Conservation (phyloP, 108 stramenopile species). For the Skeletonema tropicum region DNA sequence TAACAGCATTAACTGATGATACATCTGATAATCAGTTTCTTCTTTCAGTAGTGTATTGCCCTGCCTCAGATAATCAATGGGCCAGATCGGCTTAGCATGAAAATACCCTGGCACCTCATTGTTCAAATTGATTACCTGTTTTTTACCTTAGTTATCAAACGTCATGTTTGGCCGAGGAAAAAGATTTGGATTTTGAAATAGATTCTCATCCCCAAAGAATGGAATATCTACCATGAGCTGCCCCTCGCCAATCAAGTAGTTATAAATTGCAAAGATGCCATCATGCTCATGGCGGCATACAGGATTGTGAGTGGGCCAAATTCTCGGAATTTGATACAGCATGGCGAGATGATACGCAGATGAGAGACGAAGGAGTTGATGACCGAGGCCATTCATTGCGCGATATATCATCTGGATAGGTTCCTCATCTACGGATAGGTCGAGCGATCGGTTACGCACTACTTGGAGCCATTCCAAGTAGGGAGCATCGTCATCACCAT, state of each 20-base stretch:
- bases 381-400: slow-evolving; percentile 7
- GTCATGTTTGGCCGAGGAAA: neutral
- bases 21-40: slow-evolving; percentile 3
- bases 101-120: neutral
- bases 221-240: slow-evolving; percentile 1
- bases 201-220: neutral
- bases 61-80: neutral
- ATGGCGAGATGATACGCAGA: slow-evolving; percentile 13
- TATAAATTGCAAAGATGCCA: slow-evolving; percentile 3
- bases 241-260: slow-evolving; percentile 2
- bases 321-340: slow-evolving; percentile 8
- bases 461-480: neutral
- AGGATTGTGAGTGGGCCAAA: slow-evolving; percentile 6
- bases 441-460: neutral
- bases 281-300: neutral
- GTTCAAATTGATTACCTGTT: neutral
- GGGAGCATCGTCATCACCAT: too few relatives aligned
- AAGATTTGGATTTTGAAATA: neutral
- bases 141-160: neutral
- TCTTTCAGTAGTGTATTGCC: neutral
- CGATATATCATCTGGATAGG: neutral
- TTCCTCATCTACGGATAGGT: neutral
- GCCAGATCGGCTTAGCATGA: neutral
- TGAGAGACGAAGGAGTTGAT: slow-evolving; percentile 1
- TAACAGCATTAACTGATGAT: slow-evolving; percentile 12